These are phyloP conservation scores for Solanum aculeatissimum DNA, from an alignment of 305 asterid species.

Conservation along the genomic window DNA sequence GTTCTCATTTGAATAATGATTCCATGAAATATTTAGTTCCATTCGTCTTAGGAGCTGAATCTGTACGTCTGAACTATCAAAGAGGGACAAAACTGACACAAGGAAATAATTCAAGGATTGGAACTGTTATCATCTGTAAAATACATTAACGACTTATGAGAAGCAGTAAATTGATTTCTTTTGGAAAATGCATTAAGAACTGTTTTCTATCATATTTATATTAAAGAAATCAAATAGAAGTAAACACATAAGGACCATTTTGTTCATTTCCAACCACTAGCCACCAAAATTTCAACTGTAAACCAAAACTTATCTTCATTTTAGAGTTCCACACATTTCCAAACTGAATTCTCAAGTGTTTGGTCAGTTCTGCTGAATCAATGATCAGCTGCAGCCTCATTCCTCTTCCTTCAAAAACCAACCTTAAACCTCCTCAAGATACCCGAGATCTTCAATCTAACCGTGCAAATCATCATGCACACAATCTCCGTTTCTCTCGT, in stretches of 20 bases:
- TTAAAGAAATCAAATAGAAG: too few relatives aligned
- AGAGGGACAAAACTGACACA: background rate
- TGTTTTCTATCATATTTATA: too few relatives aligned
- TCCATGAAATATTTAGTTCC: background rate
- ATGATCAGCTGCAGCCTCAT: conserved; percentile 1
- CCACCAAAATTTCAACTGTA: background rate
- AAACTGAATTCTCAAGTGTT: background rate
- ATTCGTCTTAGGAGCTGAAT: background rate
- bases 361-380: background rate
- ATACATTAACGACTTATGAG: too few relatives aligned
- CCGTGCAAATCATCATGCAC: background rate
- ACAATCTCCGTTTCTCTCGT: background rate
- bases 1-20: background rate
- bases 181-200: too few relatives aligned
- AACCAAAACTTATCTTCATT: background rate
- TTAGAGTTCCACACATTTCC: background rate
- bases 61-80: background rate
- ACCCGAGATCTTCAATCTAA: background rate
- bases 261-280: background rate
- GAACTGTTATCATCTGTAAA: background rate
- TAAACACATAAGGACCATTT: background rate
- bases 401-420: conserved; percentile 1
- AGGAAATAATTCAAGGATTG: too few relatives aligned
- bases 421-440: background rate
- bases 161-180: too few relatives aligned